Evolutionary conservation across 441 rosid genomes (phyloP).

Genomic region (Pelargonium myrrhifolium): DNA sequence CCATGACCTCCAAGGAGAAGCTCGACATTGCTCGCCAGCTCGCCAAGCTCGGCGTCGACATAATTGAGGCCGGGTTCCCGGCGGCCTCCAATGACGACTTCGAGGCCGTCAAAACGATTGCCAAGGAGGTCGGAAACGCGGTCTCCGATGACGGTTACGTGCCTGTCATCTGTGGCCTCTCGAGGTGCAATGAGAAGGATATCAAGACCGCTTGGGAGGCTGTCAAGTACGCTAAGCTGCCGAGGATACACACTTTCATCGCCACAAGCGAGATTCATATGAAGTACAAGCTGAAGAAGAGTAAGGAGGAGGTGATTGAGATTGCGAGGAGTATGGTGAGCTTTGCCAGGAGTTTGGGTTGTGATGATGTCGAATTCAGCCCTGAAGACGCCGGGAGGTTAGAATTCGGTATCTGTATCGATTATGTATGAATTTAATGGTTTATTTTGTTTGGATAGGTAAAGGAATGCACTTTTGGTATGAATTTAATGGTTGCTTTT

Average conservation of each 20-base stretch:
- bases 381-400: conserved; percentile 95
- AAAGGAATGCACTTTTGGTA: neutral
- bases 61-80: conserved; percentile 87
- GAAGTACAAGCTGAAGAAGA: conserved; percentile 75
- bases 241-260: conserved; percentile 77
- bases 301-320: conserved; percentile 58
- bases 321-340: conserved; percentile 61
- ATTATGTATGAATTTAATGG: neutral
- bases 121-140: conserved; percentile 56
- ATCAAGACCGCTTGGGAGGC: conserved; percentile 81
- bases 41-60: conserved; percentile 72
- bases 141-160: conserved; percentile 56
- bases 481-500: too few species aligned
- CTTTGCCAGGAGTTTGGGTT: conserved; percentile 69
- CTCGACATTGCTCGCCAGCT: conserved; percentile 78
- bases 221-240: conserved; percentile 66
- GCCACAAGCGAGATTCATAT: conserved; percentile 80
- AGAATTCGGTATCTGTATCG: neutral
- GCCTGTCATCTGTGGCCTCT: conserved; percentile 83
- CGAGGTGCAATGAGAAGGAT: conserved; percentile 77
- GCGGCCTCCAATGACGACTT: conserved; percentile 80
- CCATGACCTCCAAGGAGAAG: conserved; percentile 73
- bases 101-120: conserved; percentile 66
- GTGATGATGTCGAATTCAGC: conserved; percentile 79
- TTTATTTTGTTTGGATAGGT: neutral